phyloP scores from a whole-genome alignment of 768 basidiomycete species.

The Suillus spraguei region DNA sequence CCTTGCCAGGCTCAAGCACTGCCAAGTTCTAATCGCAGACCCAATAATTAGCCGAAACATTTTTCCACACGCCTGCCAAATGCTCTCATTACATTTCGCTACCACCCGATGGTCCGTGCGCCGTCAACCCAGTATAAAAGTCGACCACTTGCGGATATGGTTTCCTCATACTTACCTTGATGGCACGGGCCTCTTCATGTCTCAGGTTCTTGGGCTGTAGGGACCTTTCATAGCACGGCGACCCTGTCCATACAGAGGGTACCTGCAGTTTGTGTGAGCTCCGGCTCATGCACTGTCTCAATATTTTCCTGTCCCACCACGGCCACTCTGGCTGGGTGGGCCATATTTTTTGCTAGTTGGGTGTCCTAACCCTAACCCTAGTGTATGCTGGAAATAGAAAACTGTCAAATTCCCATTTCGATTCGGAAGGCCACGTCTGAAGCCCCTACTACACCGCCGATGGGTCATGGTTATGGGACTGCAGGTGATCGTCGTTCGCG shows the following conservation, averaged over 20 bases:
- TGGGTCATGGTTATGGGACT: too few species aligned
- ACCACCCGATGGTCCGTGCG: slow-evolving; percentile 18
- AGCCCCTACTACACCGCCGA: too few species aligned
- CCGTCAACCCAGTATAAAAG: slow-evolving; percentile 26
- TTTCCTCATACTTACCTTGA: slow-evolving; percentile 57
- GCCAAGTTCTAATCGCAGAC: background rate
- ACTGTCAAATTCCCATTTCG: too few species aligned
- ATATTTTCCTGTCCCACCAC: slow-evolving; percentile 47
- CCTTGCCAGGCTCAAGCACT: background rate
- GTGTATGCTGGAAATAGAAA: too few species aligned
- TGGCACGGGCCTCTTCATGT: slow-evolving; percentile 51
- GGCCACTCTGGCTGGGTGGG: slow-evolving; percentile 38
- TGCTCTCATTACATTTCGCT: background rate
- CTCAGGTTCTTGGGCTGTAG: slow-evolving; percentile 56
- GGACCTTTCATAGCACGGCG: slow-evolving; percentile 58
- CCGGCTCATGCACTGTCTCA: slow-evolving; percentile 42
- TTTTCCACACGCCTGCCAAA: background rate
- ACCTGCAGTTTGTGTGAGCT: slow-evolving; percentile 45
- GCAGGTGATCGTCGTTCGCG: too few species aligned
- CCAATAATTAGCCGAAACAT: background rate
- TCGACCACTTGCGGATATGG: background rate
- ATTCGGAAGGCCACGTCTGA: too few species aligned
- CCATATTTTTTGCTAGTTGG: slow-evolving; percentile 27
- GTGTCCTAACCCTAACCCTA: slow-evolving; percentile 34
- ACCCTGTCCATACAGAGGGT: slow-evolving; percentile 44